These are phyloP conservation scores for Alternaria postmessia DNA, from an alignment of 2,329 filamentous ascomycete species.

Conservation along the genomic window DNA sequence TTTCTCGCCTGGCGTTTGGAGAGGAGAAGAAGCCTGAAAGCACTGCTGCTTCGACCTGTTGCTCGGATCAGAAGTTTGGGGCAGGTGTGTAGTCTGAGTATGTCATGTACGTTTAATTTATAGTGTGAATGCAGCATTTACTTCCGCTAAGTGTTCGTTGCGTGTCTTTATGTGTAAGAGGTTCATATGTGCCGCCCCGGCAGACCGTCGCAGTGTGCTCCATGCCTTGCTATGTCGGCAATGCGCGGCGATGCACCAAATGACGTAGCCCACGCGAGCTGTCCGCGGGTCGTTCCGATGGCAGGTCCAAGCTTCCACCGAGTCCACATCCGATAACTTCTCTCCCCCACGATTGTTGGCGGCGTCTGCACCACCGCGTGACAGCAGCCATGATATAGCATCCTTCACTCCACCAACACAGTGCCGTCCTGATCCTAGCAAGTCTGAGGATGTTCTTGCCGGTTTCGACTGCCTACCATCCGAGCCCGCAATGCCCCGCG, in stretches of 20 bases:
- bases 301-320: constrained; percentile 23
- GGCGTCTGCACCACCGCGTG: neutral
- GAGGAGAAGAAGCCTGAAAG: constrained; percentile 31
- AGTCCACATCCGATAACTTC: constrained; percentile 12
- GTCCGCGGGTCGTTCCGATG: constrained; percentile 8
- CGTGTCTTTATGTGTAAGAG: neutral
- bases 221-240: neutral
- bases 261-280: constrained; percentile 7
- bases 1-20: constrained; percentile 60
- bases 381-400: constrained; percentile 15
- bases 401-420: neutral
- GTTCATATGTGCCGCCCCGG: neutral
- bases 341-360: constrained; percentile 8
- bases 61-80: constrained; percentile 30
- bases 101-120: neutral
- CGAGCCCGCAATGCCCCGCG: constrained; percentile 56
- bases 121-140: neutral
- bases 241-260: neutral
- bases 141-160: neutral
- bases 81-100: constrained; percentile 19
- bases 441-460: constrained; percentile 33
- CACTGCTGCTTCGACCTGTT: constrained; percentile 22
- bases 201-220: neutral
- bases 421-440: neutral
- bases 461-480: constrained; percentile 13